phyloP scores from a whole-genome alignment of 2,329 filamentous ascomycete genomes.

The Acrocalymma vagum region DNA sequence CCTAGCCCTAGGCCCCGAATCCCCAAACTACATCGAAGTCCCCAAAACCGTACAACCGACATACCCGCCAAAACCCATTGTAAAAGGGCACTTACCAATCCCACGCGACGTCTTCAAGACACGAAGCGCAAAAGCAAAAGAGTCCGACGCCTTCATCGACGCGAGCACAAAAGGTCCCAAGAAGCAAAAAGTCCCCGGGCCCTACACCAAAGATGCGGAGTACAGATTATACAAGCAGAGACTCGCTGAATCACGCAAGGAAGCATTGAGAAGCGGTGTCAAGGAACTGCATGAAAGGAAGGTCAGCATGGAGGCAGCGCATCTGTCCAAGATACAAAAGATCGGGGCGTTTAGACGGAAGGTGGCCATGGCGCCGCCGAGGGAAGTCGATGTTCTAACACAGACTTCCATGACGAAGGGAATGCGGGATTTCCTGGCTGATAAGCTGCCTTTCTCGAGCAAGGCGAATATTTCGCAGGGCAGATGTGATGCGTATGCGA shows the following conservation, averaged over 20 bases:
- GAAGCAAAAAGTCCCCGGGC: constrained; percentile 42
- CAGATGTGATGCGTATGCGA: constrained; percentile 45
- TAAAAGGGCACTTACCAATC: constrained; percentile 83
- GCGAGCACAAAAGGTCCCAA: constrained; percentile 66
- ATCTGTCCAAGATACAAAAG: constrained; percentile 28
- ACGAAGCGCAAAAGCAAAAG: constrained; percentile 58
- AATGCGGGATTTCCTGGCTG: constrained; percentile 44
- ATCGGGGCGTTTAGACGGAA: constrained; percentile 58
- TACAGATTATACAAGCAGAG: constrained; percentile 72
- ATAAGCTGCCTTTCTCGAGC: constrained; percentile 35
- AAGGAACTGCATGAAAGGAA: constrained; percentile 67
- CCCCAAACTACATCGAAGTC: constrained; percentile 85
- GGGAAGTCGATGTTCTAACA: constrained; percentile 64
- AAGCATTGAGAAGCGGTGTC: constrained; percentile 77
- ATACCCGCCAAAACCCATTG: constrained; percentile 53
- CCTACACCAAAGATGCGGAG: constrained; percentile 54
- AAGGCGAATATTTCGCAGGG: constrained; percentile 30
- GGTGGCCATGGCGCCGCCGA: constrained; percentile 69
- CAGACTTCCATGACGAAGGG: constrained; percentile 38
- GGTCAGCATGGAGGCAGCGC: constrained; percentile 28
- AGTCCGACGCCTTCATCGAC: constrained; percentile 67
- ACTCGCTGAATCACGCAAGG: constrained; percentile 76
- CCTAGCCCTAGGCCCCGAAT: constrained; percentile 76
- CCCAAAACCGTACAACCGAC: constrained; percentile 78
- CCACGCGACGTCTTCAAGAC: constrained; percentile 79